Conservation (phyloP, 306 rosid genomes). For the Sesbania bispinosa region DNA sequence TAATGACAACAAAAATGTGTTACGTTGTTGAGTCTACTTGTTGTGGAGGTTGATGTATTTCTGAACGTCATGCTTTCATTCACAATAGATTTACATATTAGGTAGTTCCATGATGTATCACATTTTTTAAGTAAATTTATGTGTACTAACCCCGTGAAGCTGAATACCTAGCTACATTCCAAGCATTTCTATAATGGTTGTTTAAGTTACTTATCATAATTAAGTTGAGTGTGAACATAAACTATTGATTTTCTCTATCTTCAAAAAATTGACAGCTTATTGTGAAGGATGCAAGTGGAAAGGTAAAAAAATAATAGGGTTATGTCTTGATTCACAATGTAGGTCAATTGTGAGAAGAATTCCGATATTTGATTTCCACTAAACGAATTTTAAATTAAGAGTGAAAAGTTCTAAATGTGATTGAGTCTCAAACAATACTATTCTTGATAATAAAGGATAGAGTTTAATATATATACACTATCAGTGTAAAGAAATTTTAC, state of each 20-base stretch:
- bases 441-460: no score
- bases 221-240: constrained; percentile 19
- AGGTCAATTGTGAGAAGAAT: no score
- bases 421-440: no score
- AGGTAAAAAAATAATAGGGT: no score
- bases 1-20: neutral
- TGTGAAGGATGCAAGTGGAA: no score
- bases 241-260: neutral
- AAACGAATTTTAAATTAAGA: no score
- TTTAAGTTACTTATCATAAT: neutral
- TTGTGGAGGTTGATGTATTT: neutral
- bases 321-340: no score
- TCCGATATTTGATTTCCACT: no score
- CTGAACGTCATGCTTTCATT: neutral
- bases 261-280: neutral
- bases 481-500: no score
- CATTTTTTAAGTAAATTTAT: neutral
- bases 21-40: neutral
- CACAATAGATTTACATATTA: neutral
- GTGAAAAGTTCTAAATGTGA: no score
- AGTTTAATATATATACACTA: no score
- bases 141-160: neutral
- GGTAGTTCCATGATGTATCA: constrained; percentile 28
- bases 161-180: neutral
- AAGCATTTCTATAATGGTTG: neutral